Conservation (phyloP, 1,284 basidiomycete species). For the Ceratobasidium papillatum region DNA sequence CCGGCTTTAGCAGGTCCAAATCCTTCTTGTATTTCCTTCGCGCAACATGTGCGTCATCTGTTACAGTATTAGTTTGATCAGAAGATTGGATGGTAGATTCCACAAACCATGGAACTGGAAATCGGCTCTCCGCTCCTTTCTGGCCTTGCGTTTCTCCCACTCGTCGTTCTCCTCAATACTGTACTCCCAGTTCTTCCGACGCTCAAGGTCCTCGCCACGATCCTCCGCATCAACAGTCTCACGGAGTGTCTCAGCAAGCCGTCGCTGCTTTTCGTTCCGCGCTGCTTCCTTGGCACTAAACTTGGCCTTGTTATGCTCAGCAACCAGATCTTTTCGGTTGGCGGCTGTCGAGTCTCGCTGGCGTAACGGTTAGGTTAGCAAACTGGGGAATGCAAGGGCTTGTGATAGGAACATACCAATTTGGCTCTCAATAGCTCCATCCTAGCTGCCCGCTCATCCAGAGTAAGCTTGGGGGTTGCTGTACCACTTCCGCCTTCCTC, state of each 20-base stretch:
- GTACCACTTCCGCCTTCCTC: neutral
- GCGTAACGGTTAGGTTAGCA: conserved; percentile 17
- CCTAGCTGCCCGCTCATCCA: conserved; percentile 81
- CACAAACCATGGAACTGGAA: conserved; percentile 79
- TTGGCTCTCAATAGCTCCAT: conserved; percentile 76
- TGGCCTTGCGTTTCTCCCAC: conserved; percentile 88
- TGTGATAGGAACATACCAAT: conserved; percentile 65
- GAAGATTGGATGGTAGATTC: neutral
- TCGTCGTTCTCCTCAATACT: conserved; percentile 93
- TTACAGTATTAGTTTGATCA: neutral
- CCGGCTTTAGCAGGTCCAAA: conserved; percentile 84
- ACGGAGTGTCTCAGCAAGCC: conserved; percentile 87
- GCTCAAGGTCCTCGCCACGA: conserved; percentile 72
- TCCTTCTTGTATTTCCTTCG: conserved; percentile 91
- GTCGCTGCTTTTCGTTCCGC: conserved; percentile 85
- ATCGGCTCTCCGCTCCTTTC: conserved; percentile 79
- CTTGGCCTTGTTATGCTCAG: conserved; percentile 81
- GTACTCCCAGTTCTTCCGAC: conserved; percentile 92
- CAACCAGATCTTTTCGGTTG: conserved; percentile 83
- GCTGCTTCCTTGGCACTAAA: conserved; percentile 78
- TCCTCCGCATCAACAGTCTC: conserved; percentile 89
- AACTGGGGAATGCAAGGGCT: conserved; percentile 13
- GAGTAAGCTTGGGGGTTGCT: conserved; percentile 53
- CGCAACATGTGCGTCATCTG: conserved; percentile 91
- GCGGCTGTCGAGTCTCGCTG: conserved; percentile 80